These are phyloP conservation scores for Aspergillus japonicus DNA, from an alignment of 2,329 filamentous ascomycete genomes.

Conservation along the genomic window DNA sequence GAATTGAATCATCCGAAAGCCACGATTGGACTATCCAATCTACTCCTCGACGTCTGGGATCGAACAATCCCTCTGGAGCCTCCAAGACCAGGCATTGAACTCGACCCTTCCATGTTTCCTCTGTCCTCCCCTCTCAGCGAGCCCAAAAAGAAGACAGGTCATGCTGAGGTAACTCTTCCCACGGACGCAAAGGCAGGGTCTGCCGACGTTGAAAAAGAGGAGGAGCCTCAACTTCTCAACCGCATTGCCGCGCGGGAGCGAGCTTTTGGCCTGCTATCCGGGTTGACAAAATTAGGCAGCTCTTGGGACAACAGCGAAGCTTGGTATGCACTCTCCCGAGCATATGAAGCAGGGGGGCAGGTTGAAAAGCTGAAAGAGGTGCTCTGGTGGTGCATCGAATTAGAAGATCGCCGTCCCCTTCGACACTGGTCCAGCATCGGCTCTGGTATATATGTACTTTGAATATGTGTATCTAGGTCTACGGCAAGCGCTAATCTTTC, in stretches of 20 bases:
- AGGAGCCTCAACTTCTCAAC: conserved; percentile 69
- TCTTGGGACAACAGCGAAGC: conserved; percentile 93
- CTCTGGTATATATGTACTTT: conserved; percentile 65
- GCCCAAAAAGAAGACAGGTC: not conserved
- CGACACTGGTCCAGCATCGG: conserved; percentile 74
- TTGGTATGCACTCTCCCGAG: conserved; percentile 84
- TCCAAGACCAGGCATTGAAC: conserved; percentile 29
- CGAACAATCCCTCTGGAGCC: conserved; percentile 45
- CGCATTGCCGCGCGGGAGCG: conserved; percentile 86
- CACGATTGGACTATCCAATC: conserved; percentile 77
- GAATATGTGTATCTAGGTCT: conserved; percentile 13
- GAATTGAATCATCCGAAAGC: conserved; percentile 76
- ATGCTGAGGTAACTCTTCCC: not conserved
- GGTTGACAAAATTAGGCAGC: conserved; percentile 77
- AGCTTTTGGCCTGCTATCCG: conserved; percentile 78
- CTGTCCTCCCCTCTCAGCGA: conserved; percentile 22
- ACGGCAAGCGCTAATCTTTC: conserved; percentile 7
- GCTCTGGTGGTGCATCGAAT: conserved; percentile 95
- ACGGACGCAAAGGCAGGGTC: not conserved
- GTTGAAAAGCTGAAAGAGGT: conserved; percentile 85
- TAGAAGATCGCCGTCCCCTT: conserved; percentile 81
- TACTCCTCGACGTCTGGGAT: conserved; percentile 81
- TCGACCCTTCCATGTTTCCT: conserved; percentile 26
- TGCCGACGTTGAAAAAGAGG: conserved; percentile 20
- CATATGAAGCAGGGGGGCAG: conserved; percentile 84